Base-by-base conservation (phyloP, 768 basidiomycete genomes). In the Lactifluus subvellereus region DNA sequence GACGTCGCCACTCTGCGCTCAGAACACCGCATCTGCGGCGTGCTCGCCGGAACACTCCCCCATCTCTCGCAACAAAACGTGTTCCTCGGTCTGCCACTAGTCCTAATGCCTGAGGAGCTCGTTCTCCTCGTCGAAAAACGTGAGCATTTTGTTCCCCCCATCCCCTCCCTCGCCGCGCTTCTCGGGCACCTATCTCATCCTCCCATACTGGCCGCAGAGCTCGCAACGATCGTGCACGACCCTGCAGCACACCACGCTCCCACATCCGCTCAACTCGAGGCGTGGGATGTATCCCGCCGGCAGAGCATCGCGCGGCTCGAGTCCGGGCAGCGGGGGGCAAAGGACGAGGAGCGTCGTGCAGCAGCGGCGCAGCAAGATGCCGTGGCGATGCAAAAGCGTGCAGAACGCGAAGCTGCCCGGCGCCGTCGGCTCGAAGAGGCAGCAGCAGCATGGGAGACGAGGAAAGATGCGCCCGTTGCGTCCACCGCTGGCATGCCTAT, bases 1-100 rank as follows among this genome's bases (percentile, higher is more conserved):
- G 96, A 94, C 71, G 87, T 93, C 68, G 86, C 88, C 9, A 79
- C 76, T 6, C 76, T 99, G 10, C 90, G 97, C 42, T 83, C 88
- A 35, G 76, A 86, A 67, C 86, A 97, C 73, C 85, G 79, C 60
- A 81, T 98, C 52, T 94, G 91, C 69, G 94, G 96, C 40, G 78
- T 93, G 49, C 75, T 98, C 49, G 81, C 85, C 0, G 97, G 97
- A 0, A 98, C 97, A 1, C 83, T 99, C 14, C 95, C 97, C 2
- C 93, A 94, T 71, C 80, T 98, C 1, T 87, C 94, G 1, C 95
- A 98, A 69, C 97, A 99, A 75, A 99, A 99, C 77, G 84, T 89
- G 2, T 99, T 99, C 72, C 79, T 99, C 38, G 97, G 97, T 7
- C 76, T 94, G n/a, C 97, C 97, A 1, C 78, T 97, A 6, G 77